These are phyloP conservation scores for Globisporangium cystogenes DNA, from an alignment of 352 stramenopile species.

Conservation along the genomic window DNA sequence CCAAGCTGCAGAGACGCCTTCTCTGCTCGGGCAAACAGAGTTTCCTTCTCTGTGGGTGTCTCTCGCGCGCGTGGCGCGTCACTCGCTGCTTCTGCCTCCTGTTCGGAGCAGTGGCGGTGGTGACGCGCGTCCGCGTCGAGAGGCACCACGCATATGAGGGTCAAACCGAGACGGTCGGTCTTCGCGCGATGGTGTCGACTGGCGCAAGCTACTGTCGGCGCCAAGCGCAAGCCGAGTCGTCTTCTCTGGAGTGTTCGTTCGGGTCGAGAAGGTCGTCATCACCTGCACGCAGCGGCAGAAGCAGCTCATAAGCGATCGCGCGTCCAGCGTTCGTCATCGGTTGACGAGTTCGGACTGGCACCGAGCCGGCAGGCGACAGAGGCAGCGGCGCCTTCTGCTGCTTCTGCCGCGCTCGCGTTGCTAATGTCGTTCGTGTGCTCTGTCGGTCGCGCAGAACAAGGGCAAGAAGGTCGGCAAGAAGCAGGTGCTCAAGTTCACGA, in stretches of 20 bases:
- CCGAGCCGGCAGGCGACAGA: background rate
- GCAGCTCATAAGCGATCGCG: background rate
- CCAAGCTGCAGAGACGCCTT: constrained; percentile 82
- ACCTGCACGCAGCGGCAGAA: background rate
- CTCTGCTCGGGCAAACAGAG: constrained; percentile 86
- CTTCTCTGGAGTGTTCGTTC: constrained; percentile 30
- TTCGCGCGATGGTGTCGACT: background rate
- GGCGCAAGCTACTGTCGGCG: constrained; percentile 1
- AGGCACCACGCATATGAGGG: constrained; percentile 38
- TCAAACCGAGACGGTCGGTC: constrained; percentile 16
- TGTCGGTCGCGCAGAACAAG: constrained; percentile 40
- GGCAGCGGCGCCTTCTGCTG: background rate
- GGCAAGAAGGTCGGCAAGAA: constrained; percentile 90
- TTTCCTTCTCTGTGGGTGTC: constrained; percentile 82
- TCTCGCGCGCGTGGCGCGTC: constrained; percentile 1
- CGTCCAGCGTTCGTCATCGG: background rate
- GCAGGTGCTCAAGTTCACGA: constrained; percentile 90
- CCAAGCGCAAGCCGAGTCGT: constrained; percentile 19
- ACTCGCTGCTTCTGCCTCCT: background rate
- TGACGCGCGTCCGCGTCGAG: background rate
- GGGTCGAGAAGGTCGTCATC: constrained; percentile 12
- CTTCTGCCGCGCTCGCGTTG: background rate
- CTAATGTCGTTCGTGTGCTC: constrained; percentile 4
- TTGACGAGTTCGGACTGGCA: background rate
- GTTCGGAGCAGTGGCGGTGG: background rate